Base-by-base conservation (phyloP, 805 yeast species). In the Wickerhamomyces pijperi region DNA sequence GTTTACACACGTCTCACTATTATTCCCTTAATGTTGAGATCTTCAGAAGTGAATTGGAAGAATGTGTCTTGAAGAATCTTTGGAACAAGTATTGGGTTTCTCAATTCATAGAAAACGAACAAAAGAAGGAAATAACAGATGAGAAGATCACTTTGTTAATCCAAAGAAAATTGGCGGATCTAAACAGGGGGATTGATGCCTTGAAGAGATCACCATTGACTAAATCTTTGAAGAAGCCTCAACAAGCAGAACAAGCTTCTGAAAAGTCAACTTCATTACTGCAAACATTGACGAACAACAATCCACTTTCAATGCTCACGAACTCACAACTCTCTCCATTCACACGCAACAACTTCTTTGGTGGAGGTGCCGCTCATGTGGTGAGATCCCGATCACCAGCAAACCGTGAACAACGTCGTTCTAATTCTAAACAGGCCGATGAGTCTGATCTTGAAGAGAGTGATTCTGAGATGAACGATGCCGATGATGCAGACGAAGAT, bases 1-100 rank as follows among this genome's bases (percentile, higher is more conserved):
- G 94, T 1, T 73, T 70, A 32, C 87, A 84, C 53, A 68, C 84
- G 1, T 73, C 74, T 35, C 69, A 65, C 43, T 86, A 84, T 58
- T 84, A 85, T 53, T 60, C 82, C 2, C 60, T 85, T 19, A 72
- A 74, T 28, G 68, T 85, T 32, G 70, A 73, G 36, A 66, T 81
- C 9, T 81, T 78, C 61, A 63, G 71, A 41, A 72, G 71, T 36
- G 55, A 62, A 1, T 46, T 63, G 5, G 92, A 83, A 49, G 59
- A 60, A 18, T 55, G 60, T 32, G 51, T 79, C 17, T 48, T 76
- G 18, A 58, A 64, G 32, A 47, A 63, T 28, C 41, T 74, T 17
- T 63, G 69, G 63, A 59, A 58, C 40, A 65, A 67, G 42, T 68
- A 62, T 46, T 73, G 77, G 78, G 59, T 63, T 28, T 55, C 60